These are phyloP conservation scores for Sextonia rubra DNA, from an alignment of 164 flowering plant genomes.

Conservation along the genomic window DNA sequence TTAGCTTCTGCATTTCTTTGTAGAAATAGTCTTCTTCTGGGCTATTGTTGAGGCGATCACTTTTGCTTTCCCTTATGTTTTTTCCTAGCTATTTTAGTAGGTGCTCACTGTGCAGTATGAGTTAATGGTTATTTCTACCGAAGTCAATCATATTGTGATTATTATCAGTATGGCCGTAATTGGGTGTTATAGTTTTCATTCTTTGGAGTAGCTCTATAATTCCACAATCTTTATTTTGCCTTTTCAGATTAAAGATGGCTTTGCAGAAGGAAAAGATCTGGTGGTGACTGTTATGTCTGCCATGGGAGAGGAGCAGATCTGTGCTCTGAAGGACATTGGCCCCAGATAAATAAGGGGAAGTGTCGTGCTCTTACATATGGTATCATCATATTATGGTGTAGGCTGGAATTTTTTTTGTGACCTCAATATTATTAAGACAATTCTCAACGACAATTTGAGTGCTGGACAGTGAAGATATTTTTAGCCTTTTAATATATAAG, in stretches of 20 bases:
- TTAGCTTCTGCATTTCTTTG: no score
- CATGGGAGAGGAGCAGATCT: conserved; percentile 50
- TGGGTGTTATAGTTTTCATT: not conserved
- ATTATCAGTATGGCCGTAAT: not conserved
- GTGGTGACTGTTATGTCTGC: conserved; percentile 43
- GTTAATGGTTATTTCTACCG: not conserved
- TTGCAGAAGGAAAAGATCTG: conserved; percentile 42
- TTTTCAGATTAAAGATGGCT: conserved; percentile 25
- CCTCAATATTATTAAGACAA: not conserved
- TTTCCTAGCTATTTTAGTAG: not conserved
- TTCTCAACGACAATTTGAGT: not conserved
- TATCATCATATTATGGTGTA: not conserved
- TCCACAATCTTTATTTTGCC: not conserved
- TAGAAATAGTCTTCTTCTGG: not conserved
- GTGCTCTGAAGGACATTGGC: conserved; percentile 46
- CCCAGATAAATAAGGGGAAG: conserved; percentile 15
- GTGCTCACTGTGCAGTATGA: not conserved
- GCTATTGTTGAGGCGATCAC: not conserved
- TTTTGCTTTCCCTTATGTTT: not conserved
- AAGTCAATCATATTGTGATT: not conserved
- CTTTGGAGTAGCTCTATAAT: not conserved
- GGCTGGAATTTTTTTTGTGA: not conserved
- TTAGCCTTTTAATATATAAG: not conserved
- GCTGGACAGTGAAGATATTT: not conserved
- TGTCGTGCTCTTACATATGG: not conserved